Percentiles rank a stretch among this genome's conserved stretches.
These are phyloP conservation scores for Mycosarcoma mackinlayi DNA, from an alignment of 1,284 basidiomycete genomes.

Conservation along the genomic window DNA sequence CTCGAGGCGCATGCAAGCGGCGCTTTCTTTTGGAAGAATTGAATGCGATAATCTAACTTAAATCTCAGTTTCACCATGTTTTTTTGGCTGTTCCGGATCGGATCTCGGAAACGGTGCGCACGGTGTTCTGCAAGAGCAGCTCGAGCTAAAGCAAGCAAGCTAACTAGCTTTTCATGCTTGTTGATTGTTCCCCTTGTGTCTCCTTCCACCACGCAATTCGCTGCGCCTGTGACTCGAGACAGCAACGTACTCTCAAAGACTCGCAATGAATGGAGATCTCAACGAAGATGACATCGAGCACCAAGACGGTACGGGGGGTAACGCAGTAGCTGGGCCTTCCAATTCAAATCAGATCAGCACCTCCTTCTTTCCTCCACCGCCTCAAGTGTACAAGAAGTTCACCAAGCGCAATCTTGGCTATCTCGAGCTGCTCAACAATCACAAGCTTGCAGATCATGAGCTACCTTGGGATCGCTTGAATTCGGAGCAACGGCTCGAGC, in stretches of 20 bases:
- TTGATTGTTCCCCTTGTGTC: neutral
- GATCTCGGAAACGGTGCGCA: slow-evolving; percentile 23
- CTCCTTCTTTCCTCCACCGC: slow-evolving; percentile 61
- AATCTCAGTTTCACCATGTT: neutral
- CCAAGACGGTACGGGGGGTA: slow-evolving; percentile 5
- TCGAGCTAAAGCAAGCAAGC: neutral
- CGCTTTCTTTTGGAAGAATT: neutral
- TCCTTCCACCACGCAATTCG: neutral
- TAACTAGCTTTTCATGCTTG: too few species aligned
- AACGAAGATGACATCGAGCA: slow-evolving; percentile 9
- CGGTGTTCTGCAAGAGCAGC: slow-evolving; percentile 5
- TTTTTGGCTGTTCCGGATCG: slow-evolving; percentile 1
- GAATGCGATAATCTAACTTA: neutral
- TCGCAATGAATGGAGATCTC: slow-evolving; percentile 28
- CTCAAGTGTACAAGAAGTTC: slow-evolving; percentile 52
- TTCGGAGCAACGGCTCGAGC: slow-evolving; percentile 16
- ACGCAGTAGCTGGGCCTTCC: slow-evolving; percentile 18
- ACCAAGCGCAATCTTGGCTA: slow-evolving; percentile 51
- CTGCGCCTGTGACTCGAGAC: neutral
- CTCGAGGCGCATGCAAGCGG: neutral
- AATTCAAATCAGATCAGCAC: slow-evolving; percentile 50
- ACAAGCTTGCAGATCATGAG: slow-evolving; percentile 23
- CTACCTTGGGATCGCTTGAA: slow-evolving; percentile 32
- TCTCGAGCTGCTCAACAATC: slow-evolving; percentile 38
- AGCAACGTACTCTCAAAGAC: neutral